Conservation (phyloP, 2,329 filamentous ascomycete species). For the Fusarium sp. region DNA sequence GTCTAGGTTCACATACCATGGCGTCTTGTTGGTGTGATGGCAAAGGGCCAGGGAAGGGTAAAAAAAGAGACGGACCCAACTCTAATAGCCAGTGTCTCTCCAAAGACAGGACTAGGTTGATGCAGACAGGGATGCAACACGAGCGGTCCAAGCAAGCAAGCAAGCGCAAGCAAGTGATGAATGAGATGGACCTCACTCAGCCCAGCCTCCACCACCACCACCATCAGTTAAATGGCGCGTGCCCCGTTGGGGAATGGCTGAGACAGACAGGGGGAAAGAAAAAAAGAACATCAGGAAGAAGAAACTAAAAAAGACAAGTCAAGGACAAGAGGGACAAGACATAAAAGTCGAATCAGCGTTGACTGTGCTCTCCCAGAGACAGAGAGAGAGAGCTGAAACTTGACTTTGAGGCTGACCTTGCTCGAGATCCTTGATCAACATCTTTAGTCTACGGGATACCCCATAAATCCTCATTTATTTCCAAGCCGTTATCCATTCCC, state of each 20-base stretch:
- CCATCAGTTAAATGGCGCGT: conserved; percentile 46
- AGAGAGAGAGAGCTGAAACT: conserved; percentile 22
- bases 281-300: conserved; percentile 11
- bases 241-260: conserved; percentile 40
- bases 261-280: neutral
- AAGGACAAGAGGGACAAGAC: too few relatives aligned
- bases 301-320: neutral
- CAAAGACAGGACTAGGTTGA: conserved; percentile 23
- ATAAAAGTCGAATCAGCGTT: conserved; percentile 1
- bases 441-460: neutral
- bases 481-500: conserved; percentile 1
- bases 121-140: conserved; percentile 34
- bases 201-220: conserved; percentile 17
- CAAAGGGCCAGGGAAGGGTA: neutral
- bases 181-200: conserved; percentile 19
- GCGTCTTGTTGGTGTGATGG: conserved; percentile 9
- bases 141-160: conserved; percentile 7
- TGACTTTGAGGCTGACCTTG: conserved; percentile 40
- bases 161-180: neutral
- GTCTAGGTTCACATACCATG: conserved; percentile 9
- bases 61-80: conserved; percentile 40
- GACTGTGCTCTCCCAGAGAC: neutral
- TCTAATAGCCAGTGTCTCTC: conserved; percentile 35
- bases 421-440: neutral
- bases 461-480: neutral